These are phyloP conservation scores for Peronospora belbahrii DNA, from an alignment of 352 stramenopile species.

Conservation along the genomic window DNA sequence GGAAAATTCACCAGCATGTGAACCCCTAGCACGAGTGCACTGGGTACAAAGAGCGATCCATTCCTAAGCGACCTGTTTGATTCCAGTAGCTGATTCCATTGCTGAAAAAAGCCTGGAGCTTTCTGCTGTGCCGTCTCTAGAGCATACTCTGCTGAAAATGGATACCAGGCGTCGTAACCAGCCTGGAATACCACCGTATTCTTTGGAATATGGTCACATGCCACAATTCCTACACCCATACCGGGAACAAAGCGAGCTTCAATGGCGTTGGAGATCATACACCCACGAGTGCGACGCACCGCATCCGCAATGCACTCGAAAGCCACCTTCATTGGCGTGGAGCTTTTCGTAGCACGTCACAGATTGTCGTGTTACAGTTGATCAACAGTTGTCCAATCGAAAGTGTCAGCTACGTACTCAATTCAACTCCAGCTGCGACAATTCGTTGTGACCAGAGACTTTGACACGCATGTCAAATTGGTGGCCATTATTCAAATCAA, in stretches of 20 bases:
- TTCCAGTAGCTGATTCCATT: constrained; percentile 43
- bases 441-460: constrained; percentile 10
- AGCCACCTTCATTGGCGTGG: constrained; percentile 28
- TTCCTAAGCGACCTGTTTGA: constrained; percentile 23
- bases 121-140: constrained; percentile 52
- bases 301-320: constrained; percentile 46
- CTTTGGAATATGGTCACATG: constrained; percentile 41
- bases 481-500: constrained; percentile 19
- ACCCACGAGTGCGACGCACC: constrained; percentile 42
- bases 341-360: constrained; percentile 8
- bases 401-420: constrained; percentile 4
- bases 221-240: constrained; percentile 67
- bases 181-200: constrained; percentile 61
- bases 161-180: constrained; percentile 46
- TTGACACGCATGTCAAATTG: constrained; percentile 26
- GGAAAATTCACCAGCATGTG: constrained; percentile 62
- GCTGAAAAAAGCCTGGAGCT: constrained; percentile 52
- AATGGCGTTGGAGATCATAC: constrained; percentile 45
- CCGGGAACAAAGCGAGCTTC: constrained; percentile 35
- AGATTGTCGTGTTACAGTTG: constrained; percentile 6
- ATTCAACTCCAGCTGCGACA: not conserved
- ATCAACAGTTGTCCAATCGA: constrained; percentile 4
- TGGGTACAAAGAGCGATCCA: constrained; percentile 43
- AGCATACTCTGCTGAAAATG: constrained; percentile 67
- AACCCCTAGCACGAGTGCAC: constrained; percentile 53